Conservation (phyloP, 2,329 filamentous ascomycete species). For the Epichloe glyceriae region DNA sequence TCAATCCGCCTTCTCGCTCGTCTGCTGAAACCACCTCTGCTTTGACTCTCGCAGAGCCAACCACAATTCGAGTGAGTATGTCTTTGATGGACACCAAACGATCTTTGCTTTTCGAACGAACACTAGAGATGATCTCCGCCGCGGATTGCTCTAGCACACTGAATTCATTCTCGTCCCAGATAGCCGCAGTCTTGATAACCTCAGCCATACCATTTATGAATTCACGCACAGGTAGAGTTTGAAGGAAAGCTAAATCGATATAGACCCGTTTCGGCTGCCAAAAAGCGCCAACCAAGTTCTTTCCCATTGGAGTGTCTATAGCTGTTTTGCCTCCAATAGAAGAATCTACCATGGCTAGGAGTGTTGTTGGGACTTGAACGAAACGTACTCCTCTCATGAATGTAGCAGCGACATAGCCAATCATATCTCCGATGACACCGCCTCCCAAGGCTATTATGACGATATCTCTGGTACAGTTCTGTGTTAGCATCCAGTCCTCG, state of each 20-base stretch:
- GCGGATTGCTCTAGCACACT: slow-evolving; percentile 72
- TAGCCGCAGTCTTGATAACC: slow-evolving; percentile 93
- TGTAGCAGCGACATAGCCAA: slow-evolving; percentile 91
- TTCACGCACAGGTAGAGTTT: slow-evolving; percentile 79
- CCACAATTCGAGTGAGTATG: slow-evolving; percentile 64
- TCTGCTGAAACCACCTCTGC: slow-evolving; percentile 89
- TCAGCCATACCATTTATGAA: slow-evolving; percentile 99
- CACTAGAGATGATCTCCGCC: slow-evolving; percentile 48
- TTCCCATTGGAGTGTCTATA: slow-evolving; percentile 89
- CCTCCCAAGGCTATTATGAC: slow-evolving; percentile 91
- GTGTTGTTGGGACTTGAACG: slow-evolving; percentile 89
- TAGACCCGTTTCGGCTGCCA: slow-evolving; percentile 94
- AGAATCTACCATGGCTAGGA: slow-evolving; percentile 95
- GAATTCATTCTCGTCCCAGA: slow-evolving; percentile 87
- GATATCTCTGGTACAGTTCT: slow-evolving; percentile 88
- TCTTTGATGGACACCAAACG: slow-evolving; percentile 59
- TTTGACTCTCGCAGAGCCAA: slow-evolving; percentile 87
- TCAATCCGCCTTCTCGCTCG: slow-evolving; percentile 83
- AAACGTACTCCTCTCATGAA: slow-evolving; percentile 97
- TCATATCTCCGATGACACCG: slow-evolving; percentile 95
- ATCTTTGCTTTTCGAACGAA: slow-evolving; percentile 25
- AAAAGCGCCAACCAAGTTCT: slow-evolving; percentile 91
- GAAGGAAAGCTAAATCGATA: slow-evolving; percentile 83
- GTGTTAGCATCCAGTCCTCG: slow-evolving; percentile 90
- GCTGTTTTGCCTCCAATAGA: slow-evolving; percentile 98